Evolutionary conservation across 345 rosid genomes (phyloP).

Genomic region (Salix caprea): DNA sequence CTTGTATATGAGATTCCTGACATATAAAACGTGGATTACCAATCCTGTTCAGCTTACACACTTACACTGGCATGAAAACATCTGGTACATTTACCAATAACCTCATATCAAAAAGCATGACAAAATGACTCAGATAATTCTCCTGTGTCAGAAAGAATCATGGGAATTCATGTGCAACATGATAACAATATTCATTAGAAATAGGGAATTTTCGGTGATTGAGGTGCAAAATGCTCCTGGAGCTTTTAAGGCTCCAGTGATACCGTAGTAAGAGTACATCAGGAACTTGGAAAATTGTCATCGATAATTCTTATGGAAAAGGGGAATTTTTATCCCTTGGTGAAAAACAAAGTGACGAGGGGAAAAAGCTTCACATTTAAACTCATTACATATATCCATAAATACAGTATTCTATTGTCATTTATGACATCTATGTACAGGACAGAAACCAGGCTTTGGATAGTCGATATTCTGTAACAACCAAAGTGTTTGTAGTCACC

Average conservation of each 20-base stretch:
- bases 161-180: neutral
- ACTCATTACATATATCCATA: slow-evolving; percentile 31
- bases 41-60: neutral
- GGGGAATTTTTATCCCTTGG: slow-evolving; percentile 5
- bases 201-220: neutral
- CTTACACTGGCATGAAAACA: neutral
- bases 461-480: slow-evolving; percentile 27
- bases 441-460: slow-evolving; percentile 27
- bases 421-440: slow-evolving; percentile 44
- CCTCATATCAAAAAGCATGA: neutral
- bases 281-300: neutral
- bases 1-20: neutral
- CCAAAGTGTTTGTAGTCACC: slow-evolving; percentile 40
- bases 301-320: slow-evolving; percentile 8
- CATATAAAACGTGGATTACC: neutral
- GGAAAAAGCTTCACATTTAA: slow-evolving; percentile 25
- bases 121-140: neutral
- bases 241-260: slow-evolving; percentile 2
- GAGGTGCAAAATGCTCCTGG: neutral
- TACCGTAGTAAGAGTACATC: neutral
- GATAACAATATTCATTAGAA: neutral
- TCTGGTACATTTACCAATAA: neutral
- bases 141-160: neutral
- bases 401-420: slow-evolving; percentile 39
- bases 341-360: neutral